These are phyloP conservation scores for Hymenoscyphus linearis DNA, from an alignment of 2,329 filamentous ascomycete species.

Conservation along the genomic window DNA sequence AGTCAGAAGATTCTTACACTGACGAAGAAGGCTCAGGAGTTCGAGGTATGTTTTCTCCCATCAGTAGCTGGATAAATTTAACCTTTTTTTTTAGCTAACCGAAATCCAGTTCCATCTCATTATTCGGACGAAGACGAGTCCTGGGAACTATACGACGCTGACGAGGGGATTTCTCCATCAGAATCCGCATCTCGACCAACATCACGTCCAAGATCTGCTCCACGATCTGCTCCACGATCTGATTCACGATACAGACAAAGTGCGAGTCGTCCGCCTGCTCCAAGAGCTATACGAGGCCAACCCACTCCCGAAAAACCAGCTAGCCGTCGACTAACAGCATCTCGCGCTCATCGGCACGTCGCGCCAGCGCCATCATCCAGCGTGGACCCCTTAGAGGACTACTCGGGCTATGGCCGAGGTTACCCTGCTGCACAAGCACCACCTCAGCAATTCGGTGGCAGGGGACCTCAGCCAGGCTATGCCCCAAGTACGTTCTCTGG, in stretches of 20 bases:
- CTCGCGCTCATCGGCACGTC: slow-evolving; percentile 38
- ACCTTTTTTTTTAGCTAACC: not conserved
- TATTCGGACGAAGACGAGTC: slow-evolving; percentile 15
- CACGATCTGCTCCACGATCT: not conserved
- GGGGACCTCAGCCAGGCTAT: slow-evolving; percentile 27
- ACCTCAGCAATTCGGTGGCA: slow-evolving; percentile 24
- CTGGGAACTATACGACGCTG: slow-evolving; percentile 37
- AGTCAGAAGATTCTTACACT: slow-evolving; percentile 26
- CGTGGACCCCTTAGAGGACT: slow-evolving; percentile 62
- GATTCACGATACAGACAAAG: slow-evolving; percentile 20
- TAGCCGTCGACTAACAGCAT: slow-evolving; percentile 33
- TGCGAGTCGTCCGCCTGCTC: slow-evolving; percentile 33
- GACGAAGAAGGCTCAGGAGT: slow-evolving; percentile 31
- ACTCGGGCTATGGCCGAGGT: slow-evolving; percentile 41
- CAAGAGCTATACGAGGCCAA: slow-evolving; percentile 35
- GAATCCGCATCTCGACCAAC: slow-evolving; percentile 51
- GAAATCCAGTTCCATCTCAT: slow-evolving; percentile 20
- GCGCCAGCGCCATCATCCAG: slow-evolving; percentile 52
- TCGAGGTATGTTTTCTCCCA: slow-evolving; percentile 17
- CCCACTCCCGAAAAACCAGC: slow-evolving; percentile 33
- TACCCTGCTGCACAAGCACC: slow-evolving; percentile 33
- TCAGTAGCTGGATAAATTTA: not conserved
- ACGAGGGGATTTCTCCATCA: slow-evolving; percentile 47
- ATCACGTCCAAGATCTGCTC: slow-evolving; percentile 34
- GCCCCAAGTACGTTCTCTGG: slow-evolving; percentile 28